These are phyloP conservation scores for Uncinocarpus reesii DNA, from an alignment of 2,329 filamentous ascomycete genomes.

Conservation along the genomic window DNA sequence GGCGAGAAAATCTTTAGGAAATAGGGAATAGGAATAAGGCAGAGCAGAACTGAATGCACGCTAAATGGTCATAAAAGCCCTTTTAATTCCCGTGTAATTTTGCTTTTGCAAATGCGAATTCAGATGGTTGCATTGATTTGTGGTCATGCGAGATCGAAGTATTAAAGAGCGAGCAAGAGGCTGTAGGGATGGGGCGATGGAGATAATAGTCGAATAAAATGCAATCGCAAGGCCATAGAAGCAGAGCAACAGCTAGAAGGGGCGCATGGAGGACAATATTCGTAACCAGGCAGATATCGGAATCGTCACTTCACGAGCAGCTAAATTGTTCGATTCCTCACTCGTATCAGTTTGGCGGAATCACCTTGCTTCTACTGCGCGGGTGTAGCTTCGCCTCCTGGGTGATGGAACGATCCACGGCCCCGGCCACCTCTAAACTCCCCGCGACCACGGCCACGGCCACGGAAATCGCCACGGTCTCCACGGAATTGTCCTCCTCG, in stretches of 20 bases:
- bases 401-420: conserved; percentile 25
- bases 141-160: neutral
- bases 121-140: neutral
- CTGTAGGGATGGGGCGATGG: neutral
- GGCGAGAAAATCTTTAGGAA: neutral
- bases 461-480: conserved; percentile 27
- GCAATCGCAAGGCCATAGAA: neutral
- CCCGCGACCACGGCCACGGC: conserved; percentile 30
- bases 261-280: neutral
- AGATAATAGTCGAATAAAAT: neutral
- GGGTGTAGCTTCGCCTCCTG: conserved; percentile 21
- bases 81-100: conserved; percentile 3
- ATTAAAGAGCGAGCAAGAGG: neutral
- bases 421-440: conserved; percentile 27
- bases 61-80: conserved; percentile 10
- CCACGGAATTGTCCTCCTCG: conserved; percentile 23
- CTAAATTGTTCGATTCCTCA: neutral
- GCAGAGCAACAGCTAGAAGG: neutral
- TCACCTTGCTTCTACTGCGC: neutral
- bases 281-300: neutral
- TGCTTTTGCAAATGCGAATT: conserved; percentile 1
- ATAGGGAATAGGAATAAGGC: neutral
- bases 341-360: neutral
- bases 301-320: neutral
- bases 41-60: conserved; percentile 8